Evolutionary conservation across 371 early-diverging fungal species (phyloP).

Genomic region (Thermomucor indicae-seudaticae): DNA sequence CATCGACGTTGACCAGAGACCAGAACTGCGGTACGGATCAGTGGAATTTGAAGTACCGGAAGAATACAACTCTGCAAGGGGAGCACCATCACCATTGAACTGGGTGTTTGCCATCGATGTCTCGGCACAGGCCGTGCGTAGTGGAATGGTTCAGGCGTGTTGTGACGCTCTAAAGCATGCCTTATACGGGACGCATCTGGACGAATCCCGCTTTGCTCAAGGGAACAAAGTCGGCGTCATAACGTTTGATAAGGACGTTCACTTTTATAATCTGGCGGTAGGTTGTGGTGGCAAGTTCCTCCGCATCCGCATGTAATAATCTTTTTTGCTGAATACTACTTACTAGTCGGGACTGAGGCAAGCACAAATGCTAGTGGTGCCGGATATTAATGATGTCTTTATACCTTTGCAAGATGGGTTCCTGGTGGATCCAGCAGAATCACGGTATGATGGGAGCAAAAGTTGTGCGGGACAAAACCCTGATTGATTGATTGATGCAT

Average conservation of each 20-base stretch:
- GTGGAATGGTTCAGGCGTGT: slow-evolving; percentile 72
- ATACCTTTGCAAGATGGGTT: slow-evolving; percentile 91
- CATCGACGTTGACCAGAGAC: slow-evolving; percentile 81
- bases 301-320: no score
- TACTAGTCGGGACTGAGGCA: slow-evolving; percentile 68
- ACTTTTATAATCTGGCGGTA: slow-evolving; percentile 91
- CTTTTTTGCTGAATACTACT: not conserved
- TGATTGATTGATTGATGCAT: no score
- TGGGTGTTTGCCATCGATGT: slow-evolving; percentile 96
- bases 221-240: slow-evolving; percentile 76
- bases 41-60: slow-evolving; percentile 91
- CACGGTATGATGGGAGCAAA: no score
- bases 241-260: slow-evolving; percentile 87
- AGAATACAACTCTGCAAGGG: slow-evolving; percentile 60
- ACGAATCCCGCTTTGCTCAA: slow-evolving; percentile 37
- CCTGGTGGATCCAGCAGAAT: slow-evolving; percentile 79
- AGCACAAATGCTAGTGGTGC: slow-evolving; percentile 95
- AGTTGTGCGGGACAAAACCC: no score
- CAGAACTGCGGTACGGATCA: slow-evolving; percentile 88
- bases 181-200: slow-evolving; percentile 51
- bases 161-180: slow-evolving; percentile 70
- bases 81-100: slow-evolving; percentile 66
- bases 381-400: slow-evolving; percentile 92
- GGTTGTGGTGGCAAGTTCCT: slow-evolving; percentile 6
- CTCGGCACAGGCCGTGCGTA: slow-evolving; percentile 79